These are phyloP conservation scores for Brassica nigra DNA, from an alignment of 345 rosid genomes.

Conservation along the genomic window DNA sequence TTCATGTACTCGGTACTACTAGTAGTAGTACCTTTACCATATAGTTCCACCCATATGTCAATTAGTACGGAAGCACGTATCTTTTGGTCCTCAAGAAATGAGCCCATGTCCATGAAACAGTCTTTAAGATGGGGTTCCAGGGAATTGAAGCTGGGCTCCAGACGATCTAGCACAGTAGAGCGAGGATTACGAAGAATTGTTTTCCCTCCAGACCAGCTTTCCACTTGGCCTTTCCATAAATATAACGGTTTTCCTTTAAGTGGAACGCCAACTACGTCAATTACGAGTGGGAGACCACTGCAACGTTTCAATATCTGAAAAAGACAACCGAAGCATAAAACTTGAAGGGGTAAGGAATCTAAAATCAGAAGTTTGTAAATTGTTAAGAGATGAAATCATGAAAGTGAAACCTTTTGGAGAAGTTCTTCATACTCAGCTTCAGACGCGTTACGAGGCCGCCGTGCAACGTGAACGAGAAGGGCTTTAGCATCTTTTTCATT, in stretches of 20 bases:
- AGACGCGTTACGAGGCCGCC: background rate
- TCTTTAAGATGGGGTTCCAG: too few species aligned
- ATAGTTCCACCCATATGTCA: too few species aligned
- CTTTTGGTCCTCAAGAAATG: too few species aligned
- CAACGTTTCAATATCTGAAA: constrained; percentile 53
- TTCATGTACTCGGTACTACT: too few species aligned
- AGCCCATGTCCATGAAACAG: too few species aligned
- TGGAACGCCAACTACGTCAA: constrained; percentile 54
- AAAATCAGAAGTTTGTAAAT: background rate
- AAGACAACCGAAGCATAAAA: background rate
- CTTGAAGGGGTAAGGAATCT: background rate
- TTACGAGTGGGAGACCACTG: constrained; percentile 58
- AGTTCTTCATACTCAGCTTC: constrained; percentile 37
- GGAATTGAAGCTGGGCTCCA: too few species aligned
- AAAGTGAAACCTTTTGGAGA: constrained; percentile 38
- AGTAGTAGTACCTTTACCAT: too few species aligned
- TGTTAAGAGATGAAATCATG: background rate
- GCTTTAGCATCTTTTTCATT: constrained; percentile 41
- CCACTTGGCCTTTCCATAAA: constrained; percentile 38
- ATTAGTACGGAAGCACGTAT: too few species aligned
- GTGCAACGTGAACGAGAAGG: constrained; percentile 48
- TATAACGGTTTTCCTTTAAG: constrained; percentile 39
- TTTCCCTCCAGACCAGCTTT: constrained; percentile 35
- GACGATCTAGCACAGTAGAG: too few species aligned
- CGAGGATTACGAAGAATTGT: constrained; percentile 24